Evolutionary conservation across 768 basidiomycete genomes (phyloP).

Genomic region (Gymnopilus dilepis): DNA sequence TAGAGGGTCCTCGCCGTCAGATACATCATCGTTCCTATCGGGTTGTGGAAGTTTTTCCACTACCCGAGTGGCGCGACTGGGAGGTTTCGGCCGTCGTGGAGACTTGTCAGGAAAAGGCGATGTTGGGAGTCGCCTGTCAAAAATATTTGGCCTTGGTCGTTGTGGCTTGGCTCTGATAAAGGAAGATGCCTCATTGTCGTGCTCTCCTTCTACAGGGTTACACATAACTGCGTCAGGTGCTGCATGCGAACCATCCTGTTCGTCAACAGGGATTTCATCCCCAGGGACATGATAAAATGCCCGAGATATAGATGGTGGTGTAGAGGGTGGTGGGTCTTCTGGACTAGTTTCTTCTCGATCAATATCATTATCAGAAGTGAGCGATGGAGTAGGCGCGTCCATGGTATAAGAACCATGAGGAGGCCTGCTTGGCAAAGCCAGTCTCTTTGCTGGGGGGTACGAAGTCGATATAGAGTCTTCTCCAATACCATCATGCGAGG

Average conservation of each 20-base stretch:
- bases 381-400: constrained; percentile 64
- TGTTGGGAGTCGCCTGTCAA: constrained; percentile 64
- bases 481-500: constrained; percentile 11
- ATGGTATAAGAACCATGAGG: constrained; percentile 33
- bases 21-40: constrained; percentile 16
- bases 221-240: constrained; percentile 3
- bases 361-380: constrained; percentile 72
- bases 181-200: constrained; percentile 4
- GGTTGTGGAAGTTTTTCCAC: background rate
- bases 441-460: constrained; percentile 13
- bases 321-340: constrained; percentile 57
- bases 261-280: constrained; percentile 33
- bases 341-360: constrained; percentile 55
- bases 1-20: constrained; percentile 43
- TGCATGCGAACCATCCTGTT: background rate
- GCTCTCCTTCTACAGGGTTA: background rate
- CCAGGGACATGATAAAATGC: constrained; percentile 31
- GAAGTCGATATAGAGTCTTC: constrained; percentile 24
- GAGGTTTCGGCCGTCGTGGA: constrained; percentile 63
- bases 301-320: constrained; percentile 45
- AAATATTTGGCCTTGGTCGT: constrained; percentile 37
- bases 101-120: constrained; percentile 66
- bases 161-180: constrained; percentile 8
- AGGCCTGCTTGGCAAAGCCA: constrained; percentile 9
- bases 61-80: constrained; percentile 43